phyloP scores from a whole-genome alignment of 2,329 filamentous ascomycete genomes.

The Aureobasidium mangrovei region DNA sequence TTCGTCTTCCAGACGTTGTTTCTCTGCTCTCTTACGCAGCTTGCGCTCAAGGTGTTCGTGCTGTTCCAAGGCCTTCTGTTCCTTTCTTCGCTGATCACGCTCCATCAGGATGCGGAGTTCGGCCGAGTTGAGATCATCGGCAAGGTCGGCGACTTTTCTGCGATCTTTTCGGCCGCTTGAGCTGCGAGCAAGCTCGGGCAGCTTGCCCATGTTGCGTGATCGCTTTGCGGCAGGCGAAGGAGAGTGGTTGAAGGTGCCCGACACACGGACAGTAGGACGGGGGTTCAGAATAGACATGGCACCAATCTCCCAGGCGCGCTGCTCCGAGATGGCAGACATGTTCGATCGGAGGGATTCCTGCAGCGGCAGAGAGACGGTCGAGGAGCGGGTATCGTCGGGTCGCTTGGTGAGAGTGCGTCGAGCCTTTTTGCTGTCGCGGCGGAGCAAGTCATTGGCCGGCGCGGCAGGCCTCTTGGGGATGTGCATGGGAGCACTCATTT shows the following conservation, averaged over 20 bases:
- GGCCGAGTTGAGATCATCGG: constrained; percentile 75
- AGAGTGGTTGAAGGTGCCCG: constrained; percentile 20
- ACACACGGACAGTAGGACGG: constrained; percentile 63
- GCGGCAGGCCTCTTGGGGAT: constrained; percentile 51
- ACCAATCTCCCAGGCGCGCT: constrained; percentile 70
- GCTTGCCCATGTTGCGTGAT: constrained; percentile 13
- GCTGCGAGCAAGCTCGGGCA: constrained; percentile 18
- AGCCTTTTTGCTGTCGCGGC: constrained; percentile 57
- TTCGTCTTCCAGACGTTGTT: constrained; percentile 48
- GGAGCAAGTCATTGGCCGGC: constrained; percentile 37
- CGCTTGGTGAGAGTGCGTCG: constrained; percentile 54
- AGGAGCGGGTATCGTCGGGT: constrained; percentile 37
- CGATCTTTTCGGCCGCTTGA: constrained; percentile 39
- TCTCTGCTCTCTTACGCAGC: constrained; percentile 57
- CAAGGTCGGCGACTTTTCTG: constrained; percentile 59
- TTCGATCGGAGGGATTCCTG: constrained; percentile 68
- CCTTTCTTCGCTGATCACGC: constrained; percentile 69
- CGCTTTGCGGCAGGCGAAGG: background rate
- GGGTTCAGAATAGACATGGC: constrained; percentile 74
- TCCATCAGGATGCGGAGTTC: constrained; percentile 86
- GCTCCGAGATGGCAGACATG: constrained; percentile 66
- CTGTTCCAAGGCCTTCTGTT: constrained; percentile 62
- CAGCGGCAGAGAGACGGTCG: constrained; percentile 66
- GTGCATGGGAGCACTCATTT: constrained; percentile 65
- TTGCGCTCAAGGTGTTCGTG: constrained; percentile 58